phyloP scores from a whole-genome alignment of 805 yeast genomes.

The Sugiyamaella qingdaonensis region DNA sequence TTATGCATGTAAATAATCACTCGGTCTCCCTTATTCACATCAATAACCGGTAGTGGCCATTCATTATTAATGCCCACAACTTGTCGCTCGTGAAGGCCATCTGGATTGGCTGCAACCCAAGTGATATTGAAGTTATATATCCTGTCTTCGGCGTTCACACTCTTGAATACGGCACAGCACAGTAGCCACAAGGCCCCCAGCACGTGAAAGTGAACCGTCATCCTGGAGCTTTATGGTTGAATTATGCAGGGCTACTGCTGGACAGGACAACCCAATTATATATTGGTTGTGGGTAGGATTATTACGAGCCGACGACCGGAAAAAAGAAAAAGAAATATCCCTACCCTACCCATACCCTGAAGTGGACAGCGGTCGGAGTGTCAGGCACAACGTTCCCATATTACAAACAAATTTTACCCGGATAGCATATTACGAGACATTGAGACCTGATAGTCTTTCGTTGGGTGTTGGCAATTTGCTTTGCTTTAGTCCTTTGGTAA shows the following conservation, averaged over 20 bases:
- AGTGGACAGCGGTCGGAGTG: too few relatives aligned
- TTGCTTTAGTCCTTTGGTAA: too few relatives aligned
- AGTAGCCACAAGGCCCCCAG: background rate
- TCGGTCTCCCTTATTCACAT: constrained; percentile 75
- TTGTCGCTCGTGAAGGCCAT: constrained; percentile 47
- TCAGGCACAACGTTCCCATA: too few relatives aligned
- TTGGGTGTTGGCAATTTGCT: too few relatives aligned
- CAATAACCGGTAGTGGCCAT: constrained; percentile 84
- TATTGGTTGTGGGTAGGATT: background rate
- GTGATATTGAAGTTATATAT: constrained; percentile 38
- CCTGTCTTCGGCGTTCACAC: constrained; percentile 22
- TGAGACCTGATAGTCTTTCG: too few relatives aligned
- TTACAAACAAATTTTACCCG: too few relatives aligned
- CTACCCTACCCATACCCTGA: too few relatives aligned
- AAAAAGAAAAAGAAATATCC: background rate
- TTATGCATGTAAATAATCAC: constrained; percentile 70
- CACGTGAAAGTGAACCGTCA: background rate
- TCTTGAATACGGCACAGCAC: background rate
- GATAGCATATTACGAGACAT: too few relatives aligned
- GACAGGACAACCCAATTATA: too few relatives aligned
- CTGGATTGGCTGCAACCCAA: constrained; percentile 48
- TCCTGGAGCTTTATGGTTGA: background rate
- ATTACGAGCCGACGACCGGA: background rate
- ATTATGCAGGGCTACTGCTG: background rate
- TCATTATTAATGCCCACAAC: constrained; percentile 63